Conservation (phyloP, 2,329 filamentous ascomycete genomes). For the Aureobasidium zeae region DNA sequence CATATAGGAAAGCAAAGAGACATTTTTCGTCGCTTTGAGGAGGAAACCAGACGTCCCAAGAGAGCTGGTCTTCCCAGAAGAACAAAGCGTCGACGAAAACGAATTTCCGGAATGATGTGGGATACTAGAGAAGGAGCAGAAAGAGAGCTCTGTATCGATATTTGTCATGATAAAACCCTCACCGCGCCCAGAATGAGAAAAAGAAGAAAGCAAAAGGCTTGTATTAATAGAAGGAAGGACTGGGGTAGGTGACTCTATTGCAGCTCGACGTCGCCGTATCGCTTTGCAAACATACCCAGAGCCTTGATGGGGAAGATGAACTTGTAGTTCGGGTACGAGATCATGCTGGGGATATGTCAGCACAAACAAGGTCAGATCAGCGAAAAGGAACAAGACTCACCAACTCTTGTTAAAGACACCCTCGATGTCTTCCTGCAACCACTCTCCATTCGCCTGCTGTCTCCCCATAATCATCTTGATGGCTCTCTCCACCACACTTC, state of each 20-base stretch:
- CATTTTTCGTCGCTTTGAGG: conserved; percentile 72
- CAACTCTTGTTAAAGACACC: conserved; percentile 98
- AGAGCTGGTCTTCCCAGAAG: conserved; percentile 36
- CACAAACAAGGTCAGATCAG: neutral
- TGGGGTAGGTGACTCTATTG: too few species aligned
- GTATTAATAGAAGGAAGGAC: too few species aligned
- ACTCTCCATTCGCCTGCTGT: conserved; percentile 84
- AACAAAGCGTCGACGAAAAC: neutral
- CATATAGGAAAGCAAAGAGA: conserved; percentile 69
- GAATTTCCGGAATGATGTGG: neutral
- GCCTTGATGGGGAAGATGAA: conserved; percentile 93
- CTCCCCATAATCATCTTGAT: conserved; percentile 74
- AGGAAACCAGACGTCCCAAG: conserved; percentile 48
- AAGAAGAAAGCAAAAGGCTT: too few species aligned
- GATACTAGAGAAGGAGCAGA: too few species aligned
- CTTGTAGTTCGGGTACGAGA: conserved; percentile 98
- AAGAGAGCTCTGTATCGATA: too few species aligned
- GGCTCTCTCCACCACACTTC: conserved; percentile 61
- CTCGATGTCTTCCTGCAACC: conserved; percentile 91
- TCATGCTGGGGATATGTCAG: conserved; percentile 56
- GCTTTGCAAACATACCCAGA: conserved; percentile 73
- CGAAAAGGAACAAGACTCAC: conserved; percentile 37
- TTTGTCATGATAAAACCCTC: too few species aligned
- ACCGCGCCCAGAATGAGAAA: too few species aligned
- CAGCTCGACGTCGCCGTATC: conserved; percentile 57